Base-by-base conservation (phyloP, 2,329 filamentous ascomycete genomes). In the Claviceps pazoutovae region DNA sequence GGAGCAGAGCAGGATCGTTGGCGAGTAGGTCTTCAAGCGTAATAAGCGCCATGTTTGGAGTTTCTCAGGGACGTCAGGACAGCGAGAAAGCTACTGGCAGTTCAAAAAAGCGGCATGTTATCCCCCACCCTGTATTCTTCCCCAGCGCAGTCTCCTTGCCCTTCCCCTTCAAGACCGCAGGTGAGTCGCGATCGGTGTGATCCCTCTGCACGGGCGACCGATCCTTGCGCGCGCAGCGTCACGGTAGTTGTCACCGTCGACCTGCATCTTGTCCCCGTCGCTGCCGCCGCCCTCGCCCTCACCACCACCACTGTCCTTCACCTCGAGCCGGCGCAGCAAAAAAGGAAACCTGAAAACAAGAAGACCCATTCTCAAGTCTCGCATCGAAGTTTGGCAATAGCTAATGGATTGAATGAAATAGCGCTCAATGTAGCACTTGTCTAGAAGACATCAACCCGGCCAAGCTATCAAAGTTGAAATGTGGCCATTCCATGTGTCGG, bases 401-500 rank as follows among this genome's bases (percentile, higher is more conserved):
- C 57, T 63, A 43, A 62, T 54, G 30, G 7, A 14, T 16, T 23
- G 9, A 23, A 48, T 17, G 3, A n/a, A 17, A 46, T 48, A 88
- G 83, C 53, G 75, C 84, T 45, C 77, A 84, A 60, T 95, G 88
- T 60, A 70, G 88, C 47, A 79, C 78, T 23, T 95, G 88, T 62
- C 70, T 83, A 61, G 83, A 86, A 56, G 82, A 87, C 55, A 69
- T 85, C 2, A 79, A 82, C 1, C 61, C 75, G 9, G 73, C 73
- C 54, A 82, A 80, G 64, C 78, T 83, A 37, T 82, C 82, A 39
- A 86, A 83, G 64, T 76, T 95, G 38, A 77, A 79, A 57, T 95
- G 89, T 63, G 81, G 81, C 2, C 88, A 95, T 66, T 79, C 81
- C 55, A 89, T 91, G 84, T 95, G 89, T 66, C 75, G 85, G 56